Evolutionary conservation across 2,329 filamentous ascomycete species (phyloP).

Genomic region (Elsinoe necatrix): DNA sequence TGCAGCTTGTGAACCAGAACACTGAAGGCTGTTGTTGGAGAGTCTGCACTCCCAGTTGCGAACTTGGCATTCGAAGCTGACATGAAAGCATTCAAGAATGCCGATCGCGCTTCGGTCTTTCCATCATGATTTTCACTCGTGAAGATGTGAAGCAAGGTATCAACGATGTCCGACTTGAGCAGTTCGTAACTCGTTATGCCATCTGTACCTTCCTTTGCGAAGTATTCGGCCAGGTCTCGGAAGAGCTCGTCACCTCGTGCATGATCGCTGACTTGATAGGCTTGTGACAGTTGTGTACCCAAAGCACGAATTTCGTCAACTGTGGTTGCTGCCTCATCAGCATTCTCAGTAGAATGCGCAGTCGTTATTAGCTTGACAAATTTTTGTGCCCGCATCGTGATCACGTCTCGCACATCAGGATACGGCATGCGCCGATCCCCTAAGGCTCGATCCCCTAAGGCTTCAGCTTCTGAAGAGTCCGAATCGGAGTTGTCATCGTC

Average conservation of each 20-base stretch:
- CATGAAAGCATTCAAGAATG: slow-evolving; percentile 92
- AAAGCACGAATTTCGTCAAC: slow-evolving; percentile 63
- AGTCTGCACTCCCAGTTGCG: slow-evolving; percentile 57
- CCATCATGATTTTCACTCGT: slow-evolving; percentile 55
- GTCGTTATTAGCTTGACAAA: slow-evolving; percentile 48
- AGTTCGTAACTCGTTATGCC: slow-evolving; percentile 94
- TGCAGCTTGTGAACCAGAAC: slow-evolving; percentile 89
- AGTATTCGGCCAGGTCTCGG: slow-evolving; percentile 66
- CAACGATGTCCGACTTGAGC: slow-evolving; percentile 80
- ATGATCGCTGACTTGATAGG: slow-evolving; percentile 43
- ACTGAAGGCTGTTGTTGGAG: slow-evolving; percentile 76
- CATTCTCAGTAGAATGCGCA: slow-evolving; percentile 44
- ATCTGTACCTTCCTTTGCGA: slow-evolving; percentile 78
- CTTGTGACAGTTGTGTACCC: slow-evolving; percentile 61
- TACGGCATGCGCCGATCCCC: slow-evolving; percentile 22
- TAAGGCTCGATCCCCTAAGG: slow-evolving; percentile 12
- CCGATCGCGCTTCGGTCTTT: slow-evolving; percentile 59
- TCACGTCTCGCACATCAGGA: slow-evolving; percentile 58
- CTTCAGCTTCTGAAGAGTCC: slow-evolving; percentile 22
- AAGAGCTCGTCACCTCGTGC: slow-evolving; percentile 59
- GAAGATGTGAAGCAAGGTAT: slow-evolving; percentile 73
- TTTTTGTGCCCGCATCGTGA: slow-evolving; percentile 66
- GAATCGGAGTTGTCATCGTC: slow-evolving; percentile 37
- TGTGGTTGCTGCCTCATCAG: slow-evolving; percentile 76
- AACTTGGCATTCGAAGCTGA: slow-evolving; percentile 54